Evolutionary conservation across 2,329 filamentous ascomycete species (phyloP), one percentile per base, ranked within the genome.

Genomic region (Pyrenochaeta sp.): DNA sequence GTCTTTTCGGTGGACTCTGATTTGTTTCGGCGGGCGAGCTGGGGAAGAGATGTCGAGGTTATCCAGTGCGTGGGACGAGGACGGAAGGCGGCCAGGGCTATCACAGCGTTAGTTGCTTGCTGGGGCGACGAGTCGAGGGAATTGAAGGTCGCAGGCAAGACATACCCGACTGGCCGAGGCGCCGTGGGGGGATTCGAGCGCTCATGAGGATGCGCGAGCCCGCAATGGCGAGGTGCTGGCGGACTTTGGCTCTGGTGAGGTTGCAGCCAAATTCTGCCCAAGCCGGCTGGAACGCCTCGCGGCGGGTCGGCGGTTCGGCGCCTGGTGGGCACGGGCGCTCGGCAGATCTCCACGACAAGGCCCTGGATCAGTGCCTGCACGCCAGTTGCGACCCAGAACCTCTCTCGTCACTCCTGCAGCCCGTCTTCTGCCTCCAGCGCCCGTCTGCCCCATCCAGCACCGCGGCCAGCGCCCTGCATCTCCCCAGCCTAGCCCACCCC

Each of bases 121-220:
- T 32, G 30, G 14, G 24, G 24, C 4, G 24, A 10, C 14, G 24
- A 10, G 24, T 27, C 4, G 24, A 11, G 5, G 24, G 9, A 27
- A 27, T n/a, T n/a, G n/a, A n/a, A n/a, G n/a, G n/a, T n/a, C n/a
- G n/a, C 26, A 28, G 6, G 27, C 27, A 30, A 18, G 27, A 45
- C 77, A 44, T 78, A 89, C 87, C 82, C 68, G 79, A 76, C 63
- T 77, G 75, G 42, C 80, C 76, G 59, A 87, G 74, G 74, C 81
- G 81, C 75, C 83, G 75, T 61, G 83, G 77, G 58, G 85, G 83
- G 65, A 84, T 74, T 70, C 81, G 80, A 61, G 87, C 72, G 73
- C 78, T 88, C 87, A 90, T 90, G 65, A 54, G 40, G 63, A 61
- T 61, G 59, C 48, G 53, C 44, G 39, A 34, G 40, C 31, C 43